Evolutionary conservation across 1,284 basidiomycete genomes (phyloP).

Genomic region (Polyporus tsugae): DNA sequence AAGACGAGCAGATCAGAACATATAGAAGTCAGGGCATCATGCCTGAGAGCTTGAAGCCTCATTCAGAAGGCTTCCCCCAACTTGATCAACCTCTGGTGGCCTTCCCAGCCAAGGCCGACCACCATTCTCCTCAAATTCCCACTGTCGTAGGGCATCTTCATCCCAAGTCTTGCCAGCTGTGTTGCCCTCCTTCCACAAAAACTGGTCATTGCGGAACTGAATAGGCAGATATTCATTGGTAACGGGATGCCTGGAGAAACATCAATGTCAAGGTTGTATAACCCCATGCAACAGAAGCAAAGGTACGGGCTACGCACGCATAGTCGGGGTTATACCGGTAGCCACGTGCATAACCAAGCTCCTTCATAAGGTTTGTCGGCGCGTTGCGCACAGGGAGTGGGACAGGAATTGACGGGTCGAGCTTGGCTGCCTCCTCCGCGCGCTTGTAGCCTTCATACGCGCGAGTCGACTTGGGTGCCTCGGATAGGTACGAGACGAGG

Average conservation of each 20-base stretch:
- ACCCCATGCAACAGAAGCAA: conserved; percentile 6
- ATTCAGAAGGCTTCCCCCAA: not conserved
- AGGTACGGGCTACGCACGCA: conserved; percentile 52
- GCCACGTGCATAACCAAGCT: conserved; percentile 77
- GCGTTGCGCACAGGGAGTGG: conserved; percentile 89
- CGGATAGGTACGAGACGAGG: conserved; percentile 82
- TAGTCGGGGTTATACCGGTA: conserved; percentile 87
- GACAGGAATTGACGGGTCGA: conserved; percentile 64
- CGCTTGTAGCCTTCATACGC: conserved; percentile 81
- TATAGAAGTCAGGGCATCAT: not conserved
- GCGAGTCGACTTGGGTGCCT: conserved; percentile 86
- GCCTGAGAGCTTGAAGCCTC: not conserved
- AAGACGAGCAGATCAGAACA: not conserved
- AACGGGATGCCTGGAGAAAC: conserved; percentile 68
- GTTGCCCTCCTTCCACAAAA: conserved; percentile 65
- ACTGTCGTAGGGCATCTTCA: conserved; percentile 70
- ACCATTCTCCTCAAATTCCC: conserved; percentile 76
- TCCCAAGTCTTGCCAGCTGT: conserved; percentile 73
- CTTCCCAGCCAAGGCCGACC: conserved; percentile 74
- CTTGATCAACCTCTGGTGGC: conserved; percentile 9
- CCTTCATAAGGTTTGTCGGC: conserved; percentile 84
- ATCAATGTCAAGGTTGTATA: conserved; percentile 9
- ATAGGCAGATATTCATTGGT: conserved; percentile 68
- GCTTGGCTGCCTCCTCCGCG: conserved; percentile 70
- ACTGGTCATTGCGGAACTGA: conserved; percentile 51